Conservation (phyloP, 2,329 filamentous ascomycete species). For the Aspergillus japonicus region DNA sequence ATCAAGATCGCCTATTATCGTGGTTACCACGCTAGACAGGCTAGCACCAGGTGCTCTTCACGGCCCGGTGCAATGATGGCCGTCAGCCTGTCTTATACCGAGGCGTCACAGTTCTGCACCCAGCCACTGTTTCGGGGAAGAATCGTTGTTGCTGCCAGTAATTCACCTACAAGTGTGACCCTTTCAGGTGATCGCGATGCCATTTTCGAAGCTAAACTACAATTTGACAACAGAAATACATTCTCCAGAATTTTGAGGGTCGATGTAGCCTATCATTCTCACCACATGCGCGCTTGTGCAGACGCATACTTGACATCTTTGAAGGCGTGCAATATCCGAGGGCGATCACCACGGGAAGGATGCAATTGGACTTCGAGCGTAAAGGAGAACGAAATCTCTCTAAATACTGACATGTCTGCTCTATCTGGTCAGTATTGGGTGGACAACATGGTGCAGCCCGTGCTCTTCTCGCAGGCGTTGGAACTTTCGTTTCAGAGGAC, state of each 20-base stretch:
- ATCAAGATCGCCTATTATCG: constrained; percentile 19
- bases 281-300: constrained; percentile 25
- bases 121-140: constrained; percentile 17
- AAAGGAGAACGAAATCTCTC: no score
- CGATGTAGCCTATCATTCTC: constrained; percentile 28
- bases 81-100: constrained; percentile 16
- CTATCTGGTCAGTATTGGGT: constrained; percentile 10
- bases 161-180: constrained; percentile 39
- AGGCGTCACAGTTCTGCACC: constrained; percentile 12
- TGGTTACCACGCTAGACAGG: constrained; percentile 4
- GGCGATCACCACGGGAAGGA: no score
- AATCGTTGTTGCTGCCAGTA: constrained; percentile 37
- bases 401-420: no score
- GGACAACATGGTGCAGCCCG: constrained; percentile 8
- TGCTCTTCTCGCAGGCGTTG: constrained; percentile 11
- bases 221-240: constrained; percentile 21
- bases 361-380: constrained; percentile 13
- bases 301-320: constrained; percentile 20
- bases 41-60: not conserved
- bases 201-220: constrained; percentile 22
- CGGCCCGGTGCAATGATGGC: constrained; percentile 26
- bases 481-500: not conserved
- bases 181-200: constrained; percentile 34
- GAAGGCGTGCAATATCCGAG: not conserved
- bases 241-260: constrained; percentile 27